phyloP scores from a whole-genome alignment of 805 yeast species.

The Clavispora carvajalis region DNA sequence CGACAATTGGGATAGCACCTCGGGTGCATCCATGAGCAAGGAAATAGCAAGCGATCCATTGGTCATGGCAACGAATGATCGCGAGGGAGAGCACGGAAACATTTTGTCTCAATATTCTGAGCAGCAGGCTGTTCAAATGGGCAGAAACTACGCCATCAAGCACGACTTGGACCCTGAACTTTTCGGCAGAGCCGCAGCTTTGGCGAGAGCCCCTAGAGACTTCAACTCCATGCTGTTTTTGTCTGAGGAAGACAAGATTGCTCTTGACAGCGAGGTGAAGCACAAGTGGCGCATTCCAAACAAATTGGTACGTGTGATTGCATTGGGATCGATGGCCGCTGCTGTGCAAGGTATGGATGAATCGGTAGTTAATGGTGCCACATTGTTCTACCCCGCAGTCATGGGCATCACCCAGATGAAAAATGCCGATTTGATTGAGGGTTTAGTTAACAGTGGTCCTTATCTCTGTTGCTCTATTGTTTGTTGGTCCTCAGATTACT shows the following conservation, averaged over 20 bases:
- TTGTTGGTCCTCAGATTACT: conserved; percentile 55
- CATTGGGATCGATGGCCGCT: conserved; percentile 62
- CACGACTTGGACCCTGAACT: conserved; percentile 52
- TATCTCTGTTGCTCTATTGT: conserved; percentile 57
- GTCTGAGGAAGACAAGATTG: conserved; percentile 40
- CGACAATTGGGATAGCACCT: background rate
- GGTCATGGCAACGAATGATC: conserved; percentile 8
- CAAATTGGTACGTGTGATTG: conserved; percentile 48
- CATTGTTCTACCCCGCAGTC: conserved; percentile 49
- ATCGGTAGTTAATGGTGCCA: conserved; percentile 66
- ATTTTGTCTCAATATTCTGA: conserved; percentile 50
- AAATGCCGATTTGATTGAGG: conserved; percentile 52
- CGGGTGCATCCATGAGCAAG: background rate
- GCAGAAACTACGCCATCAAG: conserved; percentile 57
- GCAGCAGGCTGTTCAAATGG: conserved; percentile 64
- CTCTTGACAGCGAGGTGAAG: conserved; percentile 45
- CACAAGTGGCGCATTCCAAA: conserved; percentile 40
- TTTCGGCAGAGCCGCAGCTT: conserved; percentile 55
- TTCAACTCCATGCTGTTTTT: conserved; percentile 53
- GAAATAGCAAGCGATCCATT: background rate
- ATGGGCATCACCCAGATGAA: conserved; percentile 43
- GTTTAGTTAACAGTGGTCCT: conserved; percentile 62
- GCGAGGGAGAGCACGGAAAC: conserved; percentile 16
- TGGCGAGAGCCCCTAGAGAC: conserved; percentile 53
- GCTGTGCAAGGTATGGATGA: conserved; percentile 77